Evolutionary conservation across 352 stramenopile species (phyloP).

Genomic region (Phytophthora vignae): DNA sequence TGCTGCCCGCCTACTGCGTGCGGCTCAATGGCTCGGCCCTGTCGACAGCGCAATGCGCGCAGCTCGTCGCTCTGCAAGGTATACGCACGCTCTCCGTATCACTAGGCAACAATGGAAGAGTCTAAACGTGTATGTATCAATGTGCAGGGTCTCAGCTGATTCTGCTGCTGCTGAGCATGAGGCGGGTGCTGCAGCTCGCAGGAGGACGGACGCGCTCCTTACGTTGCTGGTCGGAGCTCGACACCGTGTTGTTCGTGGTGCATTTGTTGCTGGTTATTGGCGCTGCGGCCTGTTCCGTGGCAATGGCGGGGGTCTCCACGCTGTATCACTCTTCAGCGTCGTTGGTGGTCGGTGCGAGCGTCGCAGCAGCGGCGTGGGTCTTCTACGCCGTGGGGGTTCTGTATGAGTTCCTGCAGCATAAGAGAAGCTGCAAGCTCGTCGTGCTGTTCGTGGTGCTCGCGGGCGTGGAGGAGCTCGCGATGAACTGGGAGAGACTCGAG

Average conservation of each 20-base stretch:
- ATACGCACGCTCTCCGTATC: not conserved
- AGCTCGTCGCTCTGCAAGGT: conserved; percentile 44
- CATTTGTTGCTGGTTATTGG: conserved; percentile 40
- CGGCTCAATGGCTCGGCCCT: conserved; percentile 31
- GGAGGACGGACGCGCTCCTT: not conserved
- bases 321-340: conserved; percentile 41
- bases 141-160: conserved; percentile 44
- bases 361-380: conserved; percentile 37
- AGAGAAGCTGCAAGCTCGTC: conserved; percentile 23
- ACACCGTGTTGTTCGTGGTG: conserved; percentile 31
- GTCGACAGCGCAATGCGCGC: conserved; percentile 29
- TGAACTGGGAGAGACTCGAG: not conserved
- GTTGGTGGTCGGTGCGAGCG: conserved; percentile 39
- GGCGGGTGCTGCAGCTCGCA: conserved; percentile 44
- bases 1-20: conserved; percentile 40
- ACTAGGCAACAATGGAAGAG: not conserved
- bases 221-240: conserved; percentile 5
- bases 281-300: conserved; percentile 34
- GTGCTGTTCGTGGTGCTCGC: conserved; percentile 32
- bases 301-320: conserved; percentile 32
- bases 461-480: conserved; percentile 24
- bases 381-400: conserved; percentile 42
- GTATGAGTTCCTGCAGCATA: conserved; percentile 33
- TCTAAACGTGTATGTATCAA: not conserved
- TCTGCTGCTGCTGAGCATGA: conserved; percentile 51